Percentiles rank a stretch among this genome's conserved stretches.
Conservation (phyloP, 345 rosid species). For the Turnera subulata region DNA sequence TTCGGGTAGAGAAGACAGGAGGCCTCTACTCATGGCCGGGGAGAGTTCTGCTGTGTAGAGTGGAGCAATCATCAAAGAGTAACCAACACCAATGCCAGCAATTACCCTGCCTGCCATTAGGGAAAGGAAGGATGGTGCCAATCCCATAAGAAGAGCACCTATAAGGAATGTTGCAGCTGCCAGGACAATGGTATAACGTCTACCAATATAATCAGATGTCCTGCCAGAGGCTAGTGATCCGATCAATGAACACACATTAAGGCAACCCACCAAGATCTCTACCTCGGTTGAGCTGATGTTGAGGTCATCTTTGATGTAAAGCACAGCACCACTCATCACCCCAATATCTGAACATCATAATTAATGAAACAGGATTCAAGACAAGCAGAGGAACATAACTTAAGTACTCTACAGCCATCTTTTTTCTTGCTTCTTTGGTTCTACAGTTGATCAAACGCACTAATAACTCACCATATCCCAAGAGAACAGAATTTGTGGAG, state of each 20-base stretch:
- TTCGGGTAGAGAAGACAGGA: slow-evolving; percentile 67
- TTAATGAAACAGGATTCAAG: not conserved
- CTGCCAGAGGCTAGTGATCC: slow-evolving; percentile 63
- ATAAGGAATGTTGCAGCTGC: slow-evolving; percentile 54
- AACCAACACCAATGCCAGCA: slow-evolving; percentile 77
- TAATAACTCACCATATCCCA: slow-evolving; percentile 67
- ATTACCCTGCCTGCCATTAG: slow-evolving; percentile 58
- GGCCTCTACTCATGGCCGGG: slow-evolving; percentile 53
- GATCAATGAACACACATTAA: slow-evolving; percentile 51
- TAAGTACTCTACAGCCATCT: not conserved
- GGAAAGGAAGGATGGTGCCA: slow-evolving; percentile 49
- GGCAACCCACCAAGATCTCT: slow-evolving; percentile 56
- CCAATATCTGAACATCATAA: slow-evolving; percentile 46
- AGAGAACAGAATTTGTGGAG: slow-evolving; percentile 57
- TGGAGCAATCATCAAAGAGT: slow-evolving; percentile 61
- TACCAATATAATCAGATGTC: slow-evolving; percentile 64
- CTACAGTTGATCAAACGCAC: not conserved
- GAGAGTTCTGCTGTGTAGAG: slow-evolving; percentile 59
- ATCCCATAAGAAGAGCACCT: slow-evolving; percentile 65
- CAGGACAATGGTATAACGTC: slow-evolving; percentile 61
- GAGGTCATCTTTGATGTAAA: slow-evolving; percentile 47
- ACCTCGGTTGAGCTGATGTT: slow-evolving; percentile 43
- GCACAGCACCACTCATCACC: slow-evolving; percentile 66
- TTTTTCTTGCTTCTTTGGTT: not conserved
- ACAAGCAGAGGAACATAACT: too few species aligned